Evolutionary conservation across 2,329 filamentous ascomycete genomes (phyloP).

Genomic region (Cercospora sojina): DNA sequence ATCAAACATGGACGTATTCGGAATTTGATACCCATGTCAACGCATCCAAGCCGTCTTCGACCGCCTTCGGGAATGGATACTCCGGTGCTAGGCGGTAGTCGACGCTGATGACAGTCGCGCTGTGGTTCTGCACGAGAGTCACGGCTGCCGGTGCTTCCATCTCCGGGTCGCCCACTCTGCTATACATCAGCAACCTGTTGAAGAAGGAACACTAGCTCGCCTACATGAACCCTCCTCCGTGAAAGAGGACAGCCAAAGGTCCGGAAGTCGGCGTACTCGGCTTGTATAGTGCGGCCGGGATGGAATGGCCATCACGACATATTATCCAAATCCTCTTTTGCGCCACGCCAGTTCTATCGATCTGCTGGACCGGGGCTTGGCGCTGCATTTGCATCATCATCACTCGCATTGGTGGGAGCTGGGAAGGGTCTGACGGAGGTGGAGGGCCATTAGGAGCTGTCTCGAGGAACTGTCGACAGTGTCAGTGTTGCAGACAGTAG

Average conservation of each 20-base stretch:
- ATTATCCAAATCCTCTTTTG: not conserved
- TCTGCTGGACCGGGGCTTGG: not conserved
- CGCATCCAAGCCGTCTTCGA: constrained; percentile 64
- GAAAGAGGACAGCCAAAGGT: constrained; percentile 41
- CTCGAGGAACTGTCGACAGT: not conserved
- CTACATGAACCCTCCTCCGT: constrained; percentile 41
- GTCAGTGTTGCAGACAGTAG: not conserved
- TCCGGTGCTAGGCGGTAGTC: constrained; percentile 62
- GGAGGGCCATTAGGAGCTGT: not conserved
- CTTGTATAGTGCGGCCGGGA: constrained; percentile 10
- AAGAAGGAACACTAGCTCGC: not conserved
- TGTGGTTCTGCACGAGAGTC: constrained; percentile 51
- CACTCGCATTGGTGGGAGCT: not conserved
- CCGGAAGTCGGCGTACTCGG: constrained; percentile 14
- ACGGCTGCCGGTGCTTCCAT: constrained; percentile 10
- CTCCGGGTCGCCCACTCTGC: constrained; percentile 10
- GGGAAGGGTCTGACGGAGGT: constrained; percentile 5
- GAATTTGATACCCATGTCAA: constrained; percentile 56
- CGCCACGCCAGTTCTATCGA: constrained; percentile 7
- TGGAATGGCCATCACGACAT: constrained; percentile 2
- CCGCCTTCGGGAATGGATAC: constrained; percentile 59
- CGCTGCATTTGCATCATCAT: constrained; percentile 8
- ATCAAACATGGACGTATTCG: not conserved
- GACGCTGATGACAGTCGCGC: constrained; percentile 60
- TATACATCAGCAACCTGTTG: not conserved